Evolutionary conservation across 192 early-diverging fungal genomes (phyloP).

Genomic region (Rhizoclosmatium sp.): DNA sequence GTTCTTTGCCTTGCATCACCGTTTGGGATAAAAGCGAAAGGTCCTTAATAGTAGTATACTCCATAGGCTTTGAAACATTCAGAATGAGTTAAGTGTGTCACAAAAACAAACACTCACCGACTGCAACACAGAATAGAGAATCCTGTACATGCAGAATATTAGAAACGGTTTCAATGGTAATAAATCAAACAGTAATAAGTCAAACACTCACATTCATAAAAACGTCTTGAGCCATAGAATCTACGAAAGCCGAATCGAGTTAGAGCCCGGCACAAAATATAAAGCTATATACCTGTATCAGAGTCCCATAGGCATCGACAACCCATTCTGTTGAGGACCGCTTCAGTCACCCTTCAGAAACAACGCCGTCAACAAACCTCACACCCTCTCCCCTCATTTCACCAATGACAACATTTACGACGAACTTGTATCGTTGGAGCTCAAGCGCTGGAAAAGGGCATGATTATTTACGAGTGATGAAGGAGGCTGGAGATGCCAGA

Average conservation of each 20-base stretch:
- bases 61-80: conserved; percentile 50
- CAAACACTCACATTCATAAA: conserved; percentile 61
- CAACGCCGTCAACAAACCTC: conserved; percentile 37
- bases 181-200: neutral
- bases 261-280: neutral
- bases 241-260: conserved; percentile 17
- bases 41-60: conserved; percentile 55
- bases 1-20: neutral
- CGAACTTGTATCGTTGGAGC: conserved; percentile 63
- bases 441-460: conserved; percentile 50
- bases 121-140: conserved; percentile 63
- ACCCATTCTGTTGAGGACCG: conserved; percentile 51
- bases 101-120: conserved; percentile 37
- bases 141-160: conserved; percentile 44
- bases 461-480: neutral
- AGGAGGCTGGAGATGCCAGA: no score
- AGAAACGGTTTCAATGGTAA: conserved; percentile 6
- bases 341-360: neutral
- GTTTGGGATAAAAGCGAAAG: neutral
- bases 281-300: conserved; percentile 48
- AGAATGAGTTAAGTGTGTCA: neutral
- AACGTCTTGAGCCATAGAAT: conserved; percentile 65
- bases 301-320: conserved; percentile 70
- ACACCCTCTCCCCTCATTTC: conserved; percentile 70
- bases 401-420: conserved; percentile 67